Evolutionary conservation across 2,329 filamentous ascomycete genomes (phyloP), one percentile per base, ranked within the genome.

Genomic region (Talaromyces sp.): DNA sequence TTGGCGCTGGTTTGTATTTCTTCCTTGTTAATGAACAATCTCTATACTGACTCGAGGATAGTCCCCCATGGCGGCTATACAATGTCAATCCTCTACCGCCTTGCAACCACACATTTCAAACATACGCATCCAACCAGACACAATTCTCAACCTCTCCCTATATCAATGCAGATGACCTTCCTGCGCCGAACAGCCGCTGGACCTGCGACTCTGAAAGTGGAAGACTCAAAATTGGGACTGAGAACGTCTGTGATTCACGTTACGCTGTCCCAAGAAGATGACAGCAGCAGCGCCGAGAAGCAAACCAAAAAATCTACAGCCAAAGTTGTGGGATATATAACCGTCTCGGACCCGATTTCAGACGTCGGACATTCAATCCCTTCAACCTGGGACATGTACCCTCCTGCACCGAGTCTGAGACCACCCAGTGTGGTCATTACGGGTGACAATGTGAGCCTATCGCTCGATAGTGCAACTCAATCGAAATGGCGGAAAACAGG

Each of bases 1-100:
- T 90, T 67, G 87, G 87, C 62, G 83, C 80, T 66, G 86, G 86
- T 85, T 79, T 63, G 63, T 37, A 46, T 61, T 48, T 9, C 9
- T 11, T n/a, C n/a, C 23, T n/a, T 52, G 33, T 5, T 1, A 11
- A 16, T 5, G 40, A 57, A 56, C 14, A 23, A 28, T n/a, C 1
- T 1, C 21, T 18, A 33, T 12, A 18, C 14, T 23, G 5, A 37
- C 35, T 23, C 25, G 23, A 57, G 54, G 35, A 58, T 40, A 88
- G 88, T 91, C 12, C 88, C 88, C 5, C 87, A 91, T 72, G 88
- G 88, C 59, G 88, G 88, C 63, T 89, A 88, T 68, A 84, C 89
- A 16, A 87, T 87, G 9, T 81, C 86, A 0, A 80, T 83, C 56
- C 81, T 91, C 65, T 80, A 88, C 65, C 80, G 81, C 60, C 84